Evolutionary conservation across 169 alveolate species (phyloP).

Genomic region (Neospora caninum): DNA sequence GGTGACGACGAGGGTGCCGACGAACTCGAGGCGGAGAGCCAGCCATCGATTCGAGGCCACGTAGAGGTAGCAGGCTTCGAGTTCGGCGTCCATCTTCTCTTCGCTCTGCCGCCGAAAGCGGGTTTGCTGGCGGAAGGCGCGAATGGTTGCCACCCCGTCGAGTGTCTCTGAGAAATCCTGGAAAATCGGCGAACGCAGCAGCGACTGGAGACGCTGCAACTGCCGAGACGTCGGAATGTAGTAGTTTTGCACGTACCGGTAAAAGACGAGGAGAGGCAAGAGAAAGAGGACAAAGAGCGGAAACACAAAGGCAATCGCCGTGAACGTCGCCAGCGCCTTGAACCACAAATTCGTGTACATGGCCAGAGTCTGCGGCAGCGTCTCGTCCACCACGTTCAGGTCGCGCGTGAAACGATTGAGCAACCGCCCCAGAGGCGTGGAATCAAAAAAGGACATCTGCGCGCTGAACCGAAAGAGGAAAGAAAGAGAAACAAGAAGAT

Average conservation of each 20-base stretch:
- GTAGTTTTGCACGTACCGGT: slow-evolving; percentile 59
- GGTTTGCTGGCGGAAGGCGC: slow-evolving; percentile 69
- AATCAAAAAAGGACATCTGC: slow-evolving; percentile 81
- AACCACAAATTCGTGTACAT: slow-evolving; percentile 9
- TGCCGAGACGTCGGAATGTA: slow-evolving; percentile 73
- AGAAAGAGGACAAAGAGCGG: slow-evolving; percentile 65
- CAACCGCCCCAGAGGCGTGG: slow-evolving; percentile 83
- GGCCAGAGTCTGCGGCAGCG: slow-evolving; percentile 32
- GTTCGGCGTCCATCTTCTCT: background rate
- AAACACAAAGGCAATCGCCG: slow-evolving; percentile 56
- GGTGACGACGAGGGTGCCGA: slow-evolving; percentile 60
- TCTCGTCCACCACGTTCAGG: slow-evolving; percentile 69
- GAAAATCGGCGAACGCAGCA: slow-evolving; percentile 69
- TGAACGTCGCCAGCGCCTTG: slow-evolving; percentile 45
- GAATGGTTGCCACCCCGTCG: slow-evolving; percentile 71
- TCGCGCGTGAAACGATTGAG: slow-evolving; percentile 83
- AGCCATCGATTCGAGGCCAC: slow-evolving; percentile 76
- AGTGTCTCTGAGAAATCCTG: slow-evolving; percentile 72
- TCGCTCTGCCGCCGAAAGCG: slow-evolving; percentile 45
- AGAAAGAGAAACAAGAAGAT: background rate
- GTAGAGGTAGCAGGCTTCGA: slow-evolving; percentile 65
- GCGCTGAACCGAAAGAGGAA: slow-evolving; percentile 53
- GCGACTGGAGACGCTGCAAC: slow-evolving; percentile 64
- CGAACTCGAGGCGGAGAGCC: slow-evolving; percentile 75
- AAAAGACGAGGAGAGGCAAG: slow-evolving; percentile 59